Evolutionary conservation across 2,329 filamentous ascomycete species (phyloP), one percentile per base, ranked within the genome.

Genomic region (Penicillium frequentans): DNA sequence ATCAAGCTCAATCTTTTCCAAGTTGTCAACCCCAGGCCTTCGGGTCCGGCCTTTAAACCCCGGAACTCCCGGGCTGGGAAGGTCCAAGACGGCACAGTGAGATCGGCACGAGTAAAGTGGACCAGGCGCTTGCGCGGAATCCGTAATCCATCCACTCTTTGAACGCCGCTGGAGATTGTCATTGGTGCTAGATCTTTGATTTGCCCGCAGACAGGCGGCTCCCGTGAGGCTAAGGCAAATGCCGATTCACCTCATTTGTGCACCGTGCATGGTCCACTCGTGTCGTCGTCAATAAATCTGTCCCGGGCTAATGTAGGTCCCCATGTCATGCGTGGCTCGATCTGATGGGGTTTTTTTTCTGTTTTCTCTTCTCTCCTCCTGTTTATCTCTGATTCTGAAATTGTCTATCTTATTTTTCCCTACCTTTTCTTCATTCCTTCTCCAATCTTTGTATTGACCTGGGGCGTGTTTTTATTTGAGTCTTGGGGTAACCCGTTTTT

Each of bases 41-140:
- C 16, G 35, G n/a, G n/a, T 37, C 35, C 11, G 29, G 29, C 6
- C 35, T 8, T 16, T n/a, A 19, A 35, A 16, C 33, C 33, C 33
- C 33, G 33, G 27, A 10, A 29, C 27, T 29, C 9, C 27, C 27
- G 27, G 27, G 27, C 10, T 31, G 29, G 29, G 11, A 31, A 37
- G 14, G 16, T 39, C 16, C 16, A 19, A 7, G 35, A 19, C n/a
- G 35, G 35, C 16, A 23, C 39, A 13, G 39, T 21, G 39, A 42
- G 19, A 42, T 42, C 39, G 39, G 39, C 39, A 42, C 19, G n/a
- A 23, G 10, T 23, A 42, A 39, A 55, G 56, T 58, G 56, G 56
- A 52, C 43, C 48, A 47, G 44, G 49, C 56, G 52, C 52, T 58
- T 58, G 56, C 56, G 44, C 49, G 44, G 56, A 58, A 55, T 55